phyloP scores from a whole-genome alignment of 257 asterid species.

The Przewalskia tangutica region DNA sequence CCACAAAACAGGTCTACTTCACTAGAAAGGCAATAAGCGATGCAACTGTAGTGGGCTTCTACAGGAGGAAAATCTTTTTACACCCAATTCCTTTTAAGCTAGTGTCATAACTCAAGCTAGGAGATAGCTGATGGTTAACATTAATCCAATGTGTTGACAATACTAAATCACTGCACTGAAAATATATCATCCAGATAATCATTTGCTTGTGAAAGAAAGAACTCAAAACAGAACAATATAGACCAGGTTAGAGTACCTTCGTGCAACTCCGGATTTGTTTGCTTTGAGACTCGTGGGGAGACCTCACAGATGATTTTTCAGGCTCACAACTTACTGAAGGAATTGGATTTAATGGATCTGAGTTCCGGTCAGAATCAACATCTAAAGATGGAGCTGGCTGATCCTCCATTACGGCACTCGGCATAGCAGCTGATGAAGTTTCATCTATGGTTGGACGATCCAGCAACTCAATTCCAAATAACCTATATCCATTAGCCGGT shows the following conservation, averaged over 20 bases:
- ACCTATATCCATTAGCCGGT: conserved; percentile 60
- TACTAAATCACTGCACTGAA: neutral
- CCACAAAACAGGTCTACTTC: neutral
- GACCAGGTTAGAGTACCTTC: conserved; percentile 38
- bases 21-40: neutral
- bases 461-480: conserved; percentile 73
- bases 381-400: conserved; percentile 33
- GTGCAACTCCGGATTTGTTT: conserved; percentile 77
- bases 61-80: neutral
- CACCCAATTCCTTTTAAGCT: neutral
- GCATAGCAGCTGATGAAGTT: conserved; percentile 23
- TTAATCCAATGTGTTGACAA: neutral
- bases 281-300: conserved; percentile 56
- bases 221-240: neutral
- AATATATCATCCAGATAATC: neutral
- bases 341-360: conserved; percentile 54
- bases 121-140: neutral
- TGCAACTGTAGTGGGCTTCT: neutral
- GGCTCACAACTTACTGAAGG: conserved; percentile 64
- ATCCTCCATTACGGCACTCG: conserved; percentile 42
- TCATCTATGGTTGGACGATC: conserved; percentile 49
- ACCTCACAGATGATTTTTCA: conserved; percentile 62
- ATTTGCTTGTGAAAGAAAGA: neutral
- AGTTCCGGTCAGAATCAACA: conserved; percentile 52
- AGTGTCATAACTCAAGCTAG: neutral